Conservation (phyloP, 441 rosid genomes). For the Cnidoscolus chayamansa region DNA sequence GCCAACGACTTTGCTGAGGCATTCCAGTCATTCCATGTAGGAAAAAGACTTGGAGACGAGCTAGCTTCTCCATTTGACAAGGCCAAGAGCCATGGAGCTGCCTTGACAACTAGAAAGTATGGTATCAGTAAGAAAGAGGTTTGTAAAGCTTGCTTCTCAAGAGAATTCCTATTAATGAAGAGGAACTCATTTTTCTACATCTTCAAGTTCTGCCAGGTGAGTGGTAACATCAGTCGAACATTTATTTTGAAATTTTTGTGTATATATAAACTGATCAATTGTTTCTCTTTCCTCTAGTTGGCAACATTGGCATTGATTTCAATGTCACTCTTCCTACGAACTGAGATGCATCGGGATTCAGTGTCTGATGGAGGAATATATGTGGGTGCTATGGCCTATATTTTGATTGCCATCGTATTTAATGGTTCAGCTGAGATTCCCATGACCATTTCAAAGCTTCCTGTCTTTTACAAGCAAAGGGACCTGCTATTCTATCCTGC, state of each 20-base stretch:
- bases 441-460: slow-evolving; percentile 64
- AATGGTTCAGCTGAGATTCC: slow-evolving; percentile 65
- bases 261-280: too few relatives aligned
- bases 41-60: slow-evolving; percentile 46
- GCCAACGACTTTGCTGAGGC: slow-evolving; percentile 60
- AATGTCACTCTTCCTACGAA: slow-evolving; percentile 56
- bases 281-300: slow-evolving; percentile 34
- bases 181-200: slow-evolving; percentile 28
- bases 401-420: slow-evolving; percentile 48
- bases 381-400: slow-evolving; percentile 59
- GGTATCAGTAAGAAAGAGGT: slow-evolving; percentile 57
- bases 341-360: slow-evolving; percentile 51
- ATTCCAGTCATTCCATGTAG: slow-evolving; percentile 63
- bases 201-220: slow-evolving; percentile 67
- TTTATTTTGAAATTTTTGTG: too few relatives aligned
- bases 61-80: slow-evolving; percentile 56
- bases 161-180: slow-evolving; percentile 73
- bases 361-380: slow-evolving; percentile 50
- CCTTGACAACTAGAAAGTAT: slow-evolving; percentile 51
- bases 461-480: slow-evolving; percentile 73
- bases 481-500: slow-evolving; percentile 65
- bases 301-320: slow-evolving; percentile 35
- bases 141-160: slow-evolving; percentile 53
- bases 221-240: background rate
- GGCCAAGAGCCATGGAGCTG: slow-evolving; percentile 55